phyloP scores from a whole-genome alignment of 225 moss, liverwort and hornwort genomes.

The Bryoerythrophyllum caledonicum region DNA sequence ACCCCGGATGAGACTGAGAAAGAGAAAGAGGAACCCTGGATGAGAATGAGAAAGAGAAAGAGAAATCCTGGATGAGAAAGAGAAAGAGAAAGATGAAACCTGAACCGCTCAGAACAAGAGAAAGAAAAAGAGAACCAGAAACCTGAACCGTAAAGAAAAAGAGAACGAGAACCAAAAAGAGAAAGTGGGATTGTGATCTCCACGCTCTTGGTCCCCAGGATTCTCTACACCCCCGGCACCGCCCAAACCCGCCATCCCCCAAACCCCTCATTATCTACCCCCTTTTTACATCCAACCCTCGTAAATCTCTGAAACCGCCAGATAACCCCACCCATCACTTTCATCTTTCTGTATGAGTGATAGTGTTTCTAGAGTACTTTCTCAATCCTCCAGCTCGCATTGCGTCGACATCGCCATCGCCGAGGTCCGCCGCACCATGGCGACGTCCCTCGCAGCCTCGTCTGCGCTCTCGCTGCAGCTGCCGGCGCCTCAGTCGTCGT shows the following conservation, averaged over 20 bases:
- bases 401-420: not conserved
- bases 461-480: slow-evolving; percentile 8
- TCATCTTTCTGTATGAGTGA: too few relatives aligned
- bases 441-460: slow-evolving; percentile 21
- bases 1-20: too few relatives aligned
- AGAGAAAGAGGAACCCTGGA: not conserved
- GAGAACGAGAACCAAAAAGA: not conserved
- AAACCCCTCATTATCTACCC: too few relatives aligned
- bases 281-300: too few relatives aligned
- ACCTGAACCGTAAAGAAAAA: not conserved
- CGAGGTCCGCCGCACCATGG: slow-evolving; percentile 22
- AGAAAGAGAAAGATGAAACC: not conserved
- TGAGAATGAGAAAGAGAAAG: not conserved
- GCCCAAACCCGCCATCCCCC: too few relatives aligned
- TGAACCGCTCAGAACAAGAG: not conserved
- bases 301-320: too few relatives aligned
- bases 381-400: too few relatives aligned
- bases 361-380: too few relatives aligned
- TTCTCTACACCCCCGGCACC: not conserved
- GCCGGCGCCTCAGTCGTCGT: not conserved
- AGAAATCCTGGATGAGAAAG: not conserved
- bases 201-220: not conserved
- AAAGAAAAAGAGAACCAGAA: not conserved
- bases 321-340: too few relatives aligned
- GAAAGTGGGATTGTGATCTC: not conserved